Evolutionary conservation across 78 protist genomes (phyloP).

Genomic region (Dictyostelium discoideum): dicty_2.7 NC_007089.4:150501-151000

Average conservation of each 20-base stretch:
- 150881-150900: no score
- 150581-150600: no score
- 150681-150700: neutral
- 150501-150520: no score
- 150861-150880: neutral
- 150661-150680: neutral
- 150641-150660: neutral
- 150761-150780: neutral
- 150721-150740: neutral
- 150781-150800: no score
- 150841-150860: neutral
- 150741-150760: neutral
- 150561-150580: no score
- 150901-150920: neutral
- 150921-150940: neutral
- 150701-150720: no score
- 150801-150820: no score
- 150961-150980: neutral
- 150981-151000: neutral
- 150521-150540: no score
- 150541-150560: no score
- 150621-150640: no score
- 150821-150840: neutral
- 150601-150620: no score
- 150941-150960: neutral